Base-by-base conservation (phyloP, 2,329 filamentous ascomycete species). In the Triangularia setosa region DNA sequence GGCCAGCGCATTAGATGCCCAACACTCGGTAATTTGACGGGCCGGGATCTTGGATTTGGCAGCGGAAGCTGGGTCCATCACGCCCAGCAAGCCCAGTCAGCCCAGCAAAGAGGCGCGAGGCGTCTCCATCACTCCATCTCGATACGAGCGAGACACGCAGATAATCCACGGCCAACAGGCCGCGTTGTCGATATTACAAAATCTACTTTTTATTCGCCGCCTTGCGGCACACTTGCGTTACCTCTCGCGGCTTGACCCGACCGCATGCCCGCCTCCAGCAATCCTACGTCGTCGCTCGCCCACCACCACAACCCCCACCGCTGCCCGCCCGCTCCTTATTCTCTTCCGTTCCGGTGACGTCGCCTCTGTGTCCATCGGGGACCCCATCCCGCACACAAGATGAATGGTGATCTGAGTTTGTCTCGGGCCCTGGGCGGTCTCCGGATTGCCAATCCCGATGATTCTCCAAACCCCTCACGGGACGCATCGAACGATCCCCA, bases 361-460 rank as follows among this genome's bases (percentile, higher is more conserved):
- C 61, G 63, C 35, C 35, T 58, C 48, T 48, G 62, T 64, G 48
- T 61, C 60, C 28, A 54, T 58, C 21, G 52, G 52, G 52, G 52
- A 21, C 52, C 27, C 52, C 21, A 55, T 24, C 25, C 25, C 52
- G 16, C 21, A 55, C 23, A 33, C 64, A 83, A 75, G 77, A 97
- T 97, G 93, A 92, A 93, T 80, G 92, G 91, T 78, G 93, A 97
- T 81, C 81, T 97, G 76, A 96, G 91, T 79, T 87, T 98, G 70
- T 95, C 93, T 75, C 91, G 93, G 80, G 92, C 92, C 74, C 85
- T 98, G 74, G 95, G 95, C 74, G 94, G 94, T 73, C 83, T 99
- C 78, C 92, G 94, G 77, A 98, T 99, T 77, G 94, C 95, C 73
- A 99, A 98, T 78, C 94, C 94, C 62, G 93, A 97, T 80, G 88